Evolutionary conservation across 805 yeast genomes (phyloP), one percentile per base, ranked within the genome.

Genomic region (Danielozyma ontarioensis): DNA sequence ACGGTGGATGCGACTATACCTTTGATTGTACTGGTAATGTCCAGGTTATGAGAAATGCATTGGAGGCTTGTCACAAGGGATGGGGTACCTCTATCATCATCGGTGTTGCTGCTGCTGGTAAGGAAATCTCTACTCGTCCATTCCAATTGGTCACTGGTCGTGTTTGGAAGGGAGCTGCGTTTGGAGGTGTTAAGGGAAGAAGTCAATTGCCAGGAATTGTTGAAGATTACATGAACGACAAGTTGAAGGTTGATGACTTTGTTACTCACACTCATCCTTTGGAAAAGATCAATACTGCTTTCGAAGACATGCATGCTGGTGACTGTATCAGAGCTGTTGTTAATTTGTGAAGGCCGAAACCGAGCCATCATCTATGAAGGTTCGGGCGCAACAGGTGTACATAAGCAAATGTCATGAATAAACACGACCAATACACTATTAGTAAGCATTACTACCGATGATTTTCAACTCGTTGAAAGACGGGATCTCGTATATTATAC

Each of bases 91-190:
- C 96, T 15, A 75, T 90, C 49, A 72, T 93, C 52, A 93, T 93
- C 57, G 98, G 98, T 62, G 99, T 93, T 48, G 99, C 98, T 30
- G 95, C 96, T 47, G 95, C 97, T 26, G 99, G 98, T 46, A 74
- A 88, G 66, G 97, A 93, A 68, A 89, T 94, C 44, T 66, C 95
- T 37, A 93, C 97, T 30, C 80, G 97, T 67, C 98, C 99, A 41
- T 93, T 93, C 85, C 97, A 90, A 72, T 78, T 93, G 62, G 97
- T 93, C 45, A 93, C 97, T 27, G 99, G 99, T 50, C 82, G 98
- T 68, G 95, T 85, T 33, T 90, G 98, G 97, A 84, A 78, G 62
- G 99, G 99, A 51, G 86, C 95, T 55, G 99, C 99, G n/a, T 93
- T 87, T 51, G 99, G 99, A 53, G 98, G 97, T 61, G 88, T 93